phyloP scores from a whole-genome alignment of 129 eudicot species.

The Centrapalus pauciflorus region DNA sequence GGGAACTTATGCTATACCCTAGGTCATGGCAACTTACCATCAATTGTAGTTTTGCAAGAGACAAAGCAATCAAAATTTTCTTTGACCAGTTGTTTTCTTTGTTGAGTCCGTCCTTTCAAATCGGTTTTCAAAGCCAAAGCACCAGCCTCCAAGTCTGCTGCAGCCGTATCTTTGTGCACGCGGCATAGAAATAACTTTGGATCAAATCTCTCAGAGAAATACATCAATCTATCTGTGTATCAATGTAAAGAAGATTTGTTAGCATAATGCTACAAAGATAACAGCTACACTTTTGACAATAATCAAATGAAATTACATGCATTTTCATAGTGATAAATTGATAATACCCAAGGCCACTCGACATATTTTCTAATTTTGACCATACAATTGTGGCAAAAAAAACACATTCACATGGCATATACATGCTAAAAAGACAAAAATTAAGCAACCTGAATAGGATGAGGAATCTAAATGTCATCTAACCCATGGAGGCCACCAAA shows the following conservation, averaged over 20 bases:
- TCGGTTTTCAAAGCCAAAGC: constrained; percentile 82
- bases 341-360: neutral
- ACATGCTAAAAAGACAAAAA: neutral
- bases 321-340: neutral
- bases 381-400: neutral
- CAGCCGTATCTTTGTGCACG: constrained; percentile 84
- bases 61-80: constrained; percentile 99
- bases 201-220: constrained; percentile 88
- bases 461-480: neutral
- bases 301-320: neutral
- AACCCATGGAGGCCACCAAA: neutral
- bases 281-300: constrained; percentile 7
- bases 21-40: constrained; percentile 50
- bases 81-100: constrained; percentile 87
- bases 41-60: constrained; percentile 98
- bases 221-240: constrained; percentile 75
- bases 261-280: constrained; percentile 10
- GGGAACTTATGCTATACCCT: neutral
- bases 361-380: neutral
- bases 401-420: neutral
- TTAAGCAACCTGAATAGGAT: neutral
- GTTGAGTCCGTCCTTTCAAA: constrained; percentile 83
- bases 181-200: constrained; percentile 84
- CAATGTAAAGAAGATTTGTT: constrained; percentile 21
- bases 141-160: constrained; percentile 92